A percentile compares a stretch with the other conserved stretches of the same genome.
Conservation (phyloP, 768 basidiomycete genomes). For the Cystobasidium ongulense region DNA sequence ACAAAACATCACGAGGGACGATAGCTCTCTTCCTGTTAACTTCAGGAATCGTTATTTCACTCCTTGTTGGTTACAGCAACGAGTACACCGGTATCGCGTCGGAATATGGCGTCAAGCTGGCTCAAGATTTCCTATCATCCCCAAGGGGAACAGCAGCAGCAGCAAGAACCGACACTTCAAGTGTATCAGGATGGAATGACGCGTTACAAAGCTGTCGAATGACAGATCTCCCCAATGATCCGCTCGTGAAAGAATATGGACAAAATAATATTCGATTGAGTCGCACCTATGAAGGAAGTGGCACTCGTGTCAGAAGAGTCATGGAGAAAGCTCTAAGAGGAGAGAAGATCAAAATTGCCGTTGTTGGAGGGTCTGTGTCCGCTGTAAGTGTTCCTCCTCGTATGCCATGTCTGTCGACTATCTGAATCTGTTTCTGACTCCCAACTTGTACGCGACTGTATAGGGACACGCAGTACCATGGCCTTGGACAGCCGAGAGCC, state of each 20-base stretch:
- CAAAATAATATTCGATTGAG: slow-evolving; percentile 34
- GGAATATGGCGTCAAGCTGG: neutral
- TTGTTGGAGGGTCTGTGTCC: slow-evolving; percentile 35
- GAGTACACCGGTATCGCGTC: neutral
- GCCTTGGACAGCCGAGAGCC: slow-evolving; percentile 25
- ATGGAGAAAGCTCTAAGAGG: slow-evolving; percentile 39
- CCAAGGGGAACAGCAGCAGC: neutral
- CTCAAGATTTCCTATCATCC: neutral
- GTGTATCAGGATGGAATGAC: neutral
- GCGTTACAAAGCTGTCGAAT: slow-evolving; percentile 17
- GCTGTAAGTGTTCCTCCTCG: slow-evolving; percentile 1
- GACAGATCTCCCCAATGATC: slow-evolving; percentile 22
- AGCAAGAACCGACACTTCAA: neutral
- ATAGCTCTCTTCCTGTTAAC: neutral
- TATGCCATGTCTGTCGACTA: neutral
- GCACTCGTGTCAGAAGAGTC: slow-evolving; percentile 32
- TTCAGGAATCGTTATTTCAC: neutral
- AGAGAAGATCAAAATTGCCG: slow-evolving; percentile 33
- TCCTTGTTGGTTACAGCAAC: neutral
- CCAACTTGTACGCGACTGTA: neutral
- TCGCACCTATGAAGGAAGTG: slow-evolving; percentile 37
- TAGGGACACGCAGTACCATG: slow-evolving; percentile 17
- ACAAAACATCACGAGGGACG: neutral
- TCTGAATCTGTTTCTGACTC: neutral
- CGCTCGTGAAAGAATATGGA: slow-evolving; percentile 36